Percentiles rank a stretch among this genome's conserved stretches.
Evolutionary conservation across 2,329 filamentous ascomycete genomes (phyloP).

Genomic region (Ophiostoma triangulosporum): DNA sequence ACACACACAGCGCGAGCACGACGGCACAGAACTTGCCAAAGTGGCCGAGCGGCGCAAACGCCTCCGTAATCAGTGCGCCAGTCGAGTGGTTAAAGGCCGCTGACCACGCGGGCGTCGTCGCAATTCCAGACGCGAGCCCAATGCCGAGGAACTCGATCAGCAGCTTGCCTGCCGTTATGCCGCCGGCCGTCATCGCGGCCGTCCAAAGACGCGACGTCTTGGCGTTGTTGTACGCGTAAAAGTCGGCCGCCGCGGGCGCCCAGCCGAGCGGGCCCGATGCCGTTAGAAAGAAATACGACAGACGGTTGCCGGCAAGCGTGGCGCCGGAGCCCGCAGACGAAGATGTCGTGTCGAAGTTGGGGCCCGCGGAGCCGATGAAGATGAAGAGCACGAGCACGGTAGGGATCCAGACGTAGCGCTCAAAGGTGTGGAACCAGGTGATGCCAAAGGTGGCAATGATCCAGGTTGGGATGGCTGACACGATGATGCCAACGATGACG

Average conservation of each 20-base stretch:
- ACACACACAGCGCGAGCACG: conserved; percentile 47
- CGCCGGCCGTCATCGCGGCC: conserved; percentile 42
- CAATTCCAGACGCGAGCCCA: conserved; percentile 45
- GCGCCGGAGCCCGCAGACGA: conserved; percentile 33
- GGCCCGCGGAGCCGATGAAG: conserved; percentile 29
- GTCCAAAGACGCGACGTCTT: conserved; percentile 22
- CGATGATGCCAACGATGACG: conserved; percentile 52
- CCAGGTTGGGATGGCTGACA: conserved; percentile 49
- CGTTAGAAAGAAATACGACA: conserved; percentile 59
- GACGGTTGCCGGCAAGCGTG: conserved; percentile 40
- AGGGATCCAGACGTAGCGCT: conserved; percentile 52
- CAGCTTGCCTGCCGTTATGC: conserved; percentile 43
- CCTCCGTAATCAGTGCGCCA: conserved; percentile 51
- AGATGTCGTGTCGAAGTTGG: background rate
- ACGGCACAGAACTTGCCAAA: conserved; percentile 58
- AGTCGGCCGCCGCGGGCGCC: conserved; percentile 49
- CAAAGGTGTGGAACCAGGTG: conserved; percentile 53
- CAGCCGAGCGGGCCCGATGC: conserved; percentile 53
- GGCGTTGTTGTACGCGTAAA: conserved; percentile 41
- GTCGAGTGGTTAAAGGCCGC: conserved; percentile 43
- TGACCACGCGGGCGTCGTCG: conserved; percentile 37
- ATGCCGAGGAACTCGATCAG: conserved; percentile 49
- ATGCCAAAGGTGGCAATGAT: conserved; percentile 55
- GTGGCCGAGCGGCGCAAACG: conserved; percentile 40
- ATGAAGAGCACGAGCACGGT: conserved; percentile 47